Conservation (phyloP, 768 basidiomycete genomes). For the Boletus fagicola region DNA sequence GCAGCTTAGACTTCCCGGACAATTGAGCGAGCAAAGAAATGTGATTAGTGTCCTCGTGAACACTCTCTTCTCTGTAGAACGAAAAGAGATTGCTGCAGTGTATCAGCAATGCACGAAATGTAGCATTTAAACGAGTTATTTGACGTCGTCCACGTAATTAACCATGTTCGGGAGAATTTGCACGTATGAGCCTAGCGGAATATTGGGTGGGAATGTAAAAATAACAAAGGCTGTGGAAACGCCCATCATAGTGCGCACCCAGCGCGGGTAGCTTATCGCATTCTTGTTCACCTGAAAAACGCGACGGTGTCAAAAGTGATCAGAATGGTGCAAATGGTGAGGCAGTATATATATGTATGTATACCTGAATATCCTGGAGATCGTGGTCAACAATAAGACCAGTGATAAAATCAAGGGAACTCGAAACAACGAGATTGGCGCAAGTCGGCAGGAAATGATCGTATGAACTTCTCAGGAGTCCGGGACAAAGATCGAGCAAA, state of each 20-base stretch:
- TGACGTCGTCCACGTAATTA: constrained; percentile 7
- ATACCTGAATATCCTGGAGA: neutral
- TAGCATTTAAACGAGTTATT: neutral
- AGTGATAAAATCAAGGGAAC: constrained; percentile 2
- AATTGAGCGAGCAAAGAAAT: constrained; percentile 1
- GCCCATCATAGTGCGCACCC: constrained; percentile 7
- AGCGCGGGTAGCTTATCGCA: constrained; percentile 4
- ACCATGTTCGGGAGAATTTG: constrained; percentile 9
- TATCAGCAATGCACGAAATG: neutral
- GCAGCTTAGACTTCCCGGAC: constrained; percentile 2
- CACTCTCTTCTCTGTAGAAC: constrained; percentile 4
- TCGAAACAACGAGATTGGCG: constrained; percentile 5
- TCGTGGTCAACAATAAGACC: constrained; percentile 4
- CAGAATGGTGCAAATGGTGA: neutral
- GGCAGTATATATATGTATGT: too few relatives aligned
- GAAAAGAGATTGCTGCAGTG: neutral
- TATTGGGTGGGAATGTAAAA: constrained; percentile 7
- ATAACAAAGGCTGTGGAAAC: constrained; percentile 2
- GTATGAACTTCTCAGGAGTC: neutral
- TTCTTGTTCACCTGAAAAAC: neutral
- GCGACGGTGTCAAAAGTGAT: neutral
- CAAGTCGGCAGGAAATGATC: constrained; percentile 2
- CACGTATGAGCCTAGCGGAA: constrained; percentile 1
- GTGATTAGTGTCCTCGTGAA: neutral
- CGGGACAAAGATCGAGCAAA: neutral